Evolutionary conservation across 257 asterid genomes (phyloP).

Genomic region (Penstemon barbatus): DNA sequence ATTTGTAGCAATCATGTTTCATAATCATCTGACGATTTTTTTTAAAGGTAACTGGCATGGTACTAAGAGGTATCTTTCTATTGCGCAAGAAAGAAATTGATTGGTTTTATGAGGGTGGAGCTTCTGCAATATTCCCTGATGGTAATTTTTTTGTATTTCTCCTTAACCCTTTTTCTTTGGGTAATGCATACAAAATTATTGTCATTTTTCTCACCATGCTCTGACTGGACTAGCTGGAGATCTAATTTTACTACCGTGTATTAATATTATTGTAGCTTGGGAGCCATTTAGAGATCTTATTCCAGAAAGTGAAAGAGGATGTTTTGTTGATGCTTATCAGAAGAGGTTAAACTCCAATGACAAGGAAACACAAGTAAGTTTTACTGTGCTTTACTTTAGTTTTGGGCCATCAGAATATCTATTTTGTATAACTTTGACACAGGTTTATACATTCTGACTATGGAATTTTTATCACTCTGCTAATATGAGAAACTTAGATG

Average conservation of each 20-base stretch:
- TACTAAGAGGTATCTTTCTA: conserved; percentile 88
- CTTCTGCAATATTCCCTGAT: conserved; percentile 96
- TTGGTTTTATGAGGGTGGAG: conserved; percentile 99
- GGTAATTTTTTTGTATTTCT: conserved; percentile 39
- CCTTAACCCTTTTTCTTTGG: neutral
- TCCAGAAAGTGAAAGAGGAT: conserved; percentile 87
- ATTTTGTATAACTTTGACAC: neutral
- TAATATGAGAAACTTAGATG: neutral
- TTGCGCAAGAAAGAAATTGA: conserved; percentile 93
- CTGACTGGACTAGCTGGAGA: conserved; percentile 16
- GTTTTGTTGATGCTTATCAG: conserved; percentile 78
- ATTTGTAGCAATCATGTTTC: conserved; percentile 6
- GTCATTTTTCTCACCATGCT: neutral
- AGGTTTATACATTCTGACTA: neutral
- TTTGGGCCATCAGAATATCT: neutral
- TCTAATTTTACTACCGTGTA: conserved; percentile 17
- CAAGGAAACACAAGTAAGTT: conserved; percentile 79
- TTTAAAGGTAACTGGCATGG: conserved; percentile 82
- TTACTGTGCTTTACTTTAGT: too few relatives aligned
- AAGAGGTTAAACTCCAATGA: conserved; percentile 85
- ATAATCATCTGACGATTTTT: conserved; percentile 3
- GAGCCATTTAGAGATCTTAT: conserved; percentile 91
- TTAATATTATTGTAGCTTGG: conserved; percentile 61
- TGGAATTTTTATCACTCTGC: neutral
- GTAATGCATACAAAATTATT: conserved; percentile 7